A percentile compares a stretch with the other conserved stretches of the same genome.
These are phyloP conservation scores for Arthroderma sp. DNA, from an alignment of 2,329 filamentous ascomycete species.

Conservation along the genomic window DNA sequence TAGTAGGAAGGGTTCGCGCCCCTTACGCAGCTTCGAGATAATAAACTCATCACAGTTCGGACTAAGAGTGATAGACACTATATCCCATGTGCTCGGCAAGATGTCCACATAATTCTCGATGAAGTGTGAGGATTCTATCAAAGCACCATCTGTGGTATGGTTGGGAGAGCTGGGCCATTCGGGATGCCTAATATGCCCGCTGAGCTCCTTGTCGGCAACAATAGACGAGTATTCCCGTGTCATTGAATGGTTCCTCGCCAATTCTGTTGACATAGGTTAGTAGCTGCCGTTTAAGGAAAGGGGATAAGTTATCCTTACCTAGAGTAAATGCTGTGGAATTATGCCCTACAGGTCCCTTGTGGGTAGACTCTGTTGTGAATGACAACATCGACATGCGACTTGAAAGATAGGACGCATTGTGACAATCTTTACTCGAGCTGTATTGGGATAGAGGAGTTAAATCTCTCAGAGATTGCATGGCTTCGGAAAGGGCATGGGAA, in stretches of 20 bases:
- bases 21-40: conserved; percentile 69
- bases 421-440: conserved; percentile 28
- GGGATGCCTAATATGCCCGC: conserved; percentile 32
- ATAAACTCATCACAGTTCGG: conserved; percentile 73
- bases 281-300: background rate
- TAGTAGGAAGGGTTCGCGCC: conserved; percentile 68
- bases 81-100: conserved; percentile 69
- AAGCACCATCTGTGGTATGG: conserved; percentile 10
- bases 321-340: conserved; percentile 24
- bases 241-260: conserved; percentile 30
- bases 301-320: conserved; percentile 16
- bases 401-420: conserved; percentile 26
- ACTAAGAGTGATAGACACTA: conserved; percentile 72
- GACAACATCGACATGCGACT: conserved; percentile 31
- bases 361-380: conserved; percentile 25
- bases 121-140: conserved; percentile 48
- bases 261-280: conserved; percentile 18
- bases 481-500: conserved; percentile 19
- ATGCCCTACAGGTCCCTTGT: conserved; percentile 11
- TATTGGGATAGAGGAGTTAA: conserved; percentile 18
- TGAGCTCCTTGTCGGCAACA: conserved; percentile 33
- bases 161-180: conserved; percentile 34
- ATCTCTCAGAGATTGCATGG: conserved; percentile 7
- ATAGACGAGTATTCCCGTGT: conserved; percentile 27
- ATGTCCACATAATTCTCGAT: conserved; percentile 74